phyloP scores from a whole-genome alignment of 352 stramenopile species.

The Elongisporangium undulatum region DNA sequence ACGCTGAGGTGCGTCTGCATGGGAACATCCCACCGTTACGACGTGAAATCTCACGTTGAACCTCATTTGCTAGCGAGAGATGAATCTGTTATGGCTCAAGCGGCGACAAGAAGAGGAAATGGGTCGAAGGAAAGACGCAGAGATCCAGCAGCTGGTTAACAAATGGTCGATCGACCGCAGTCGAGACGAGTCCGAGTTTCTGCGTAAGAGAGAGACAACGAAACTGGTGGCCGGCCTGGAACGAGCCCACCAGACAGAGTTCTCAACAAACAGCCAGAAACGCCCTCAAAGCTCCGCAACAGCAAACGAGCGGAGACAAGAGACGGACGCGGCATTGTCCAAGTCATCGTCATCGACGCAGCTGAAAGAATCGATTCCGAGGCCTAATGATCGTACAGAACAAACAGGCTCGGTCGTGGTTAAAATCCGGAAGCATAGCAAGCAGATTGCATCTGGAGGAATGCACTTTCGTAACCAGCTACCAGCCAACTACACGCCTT shows the following conservation, averaged over 20 bases:
- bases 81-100: constrained; percentile 71
- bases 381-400: not conserved
- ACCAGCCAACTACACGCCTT: constrained; percentile 54
- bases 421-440: constrained; percentile 23
- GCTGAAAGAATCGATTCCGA: not conserved
- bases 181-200: constrained; percentile 62
- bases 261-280: constrained; percentile 1
- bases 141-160: constrained; percentile 42
- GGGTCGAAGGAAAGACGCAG: constrained; percentile 32
- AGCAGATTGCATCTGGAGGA: constrained; percentile 18
- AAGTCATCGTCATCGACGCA: not conserved
- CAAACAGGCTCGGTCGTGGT: constrained; percentile 11
- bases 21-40: not conserved
- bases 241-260: constrained; percentile 15
- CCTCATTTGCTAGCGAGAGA: constrained; percentile 28
- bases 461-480: constrained; percentile 79
- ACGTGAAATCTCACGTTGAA: not conserved
- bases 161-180: constrained; percentile 59
- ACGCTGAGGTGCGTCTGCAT: constrained; percentile 37
- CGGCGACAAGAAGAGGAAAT: constrained; percentile 41
- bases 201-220: constrained; percentile 59
- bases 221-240: constrained; percentile 52
- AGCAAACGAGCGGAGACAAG: not conserved
- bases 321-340: not conserved
- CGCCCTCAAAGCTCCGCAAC: not conserved